These are phyloP conservation scores for Russula brevipes DNA, from an alignment of 768 basidiomycete genomes.

Conservation along the genomic window DNA sequence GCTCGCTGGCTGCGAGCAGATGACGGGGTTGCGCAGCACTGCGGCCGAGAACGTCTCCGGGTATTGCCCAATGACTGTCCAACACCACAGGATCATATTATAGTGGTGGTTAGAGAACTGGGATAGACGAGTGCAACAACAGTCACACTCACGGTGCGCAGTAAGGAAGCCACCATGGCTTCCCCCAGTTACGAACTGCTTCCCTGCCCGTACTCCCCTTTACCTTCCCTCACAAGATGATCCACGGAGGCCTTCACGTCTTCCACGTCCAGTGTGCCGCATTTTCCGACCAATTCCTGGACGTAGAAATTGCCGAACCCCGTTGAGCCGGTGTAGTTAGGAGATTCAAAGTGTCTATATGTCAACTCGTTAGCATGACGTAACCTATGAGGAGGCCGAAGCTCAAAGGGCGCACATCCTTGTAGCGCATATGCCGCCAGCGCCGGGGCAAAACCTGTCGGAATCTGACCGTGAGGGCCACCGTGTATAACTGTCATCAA, in stretches of 20 bases:
- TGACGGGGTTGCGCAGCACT: conserved; percentile 35
- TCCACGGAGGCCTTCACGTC: conserved; percentile 30
- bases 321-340: conserved; percentile 35
- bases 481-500: conserved; percentile 31
- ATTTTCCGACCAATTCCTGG: conserved; percentile 29
- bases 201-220: conserved; percentile 27
- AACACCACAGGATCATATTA: no score
- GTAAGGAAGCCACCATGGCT: conserved; percentile 34
- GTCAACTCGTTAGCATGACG: background rate
- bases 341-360: conserved; percentile 28
- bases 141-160: conserved; percentile 24
- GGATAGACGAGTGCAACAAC: no score
- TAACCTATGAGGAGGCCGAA: background rate
- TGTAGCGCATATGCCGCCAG: conserved; percentile 23
- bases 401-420: conserved; percentile 27
- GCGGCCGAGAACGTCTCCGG: conserved; percentile 32
- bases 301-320: conserved; percentile 33
- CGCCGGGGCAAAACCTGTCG: conserved; percentile 25
- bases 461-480: conserved; percentile 30
- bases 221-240: conserved; percentile 27
- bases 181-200: conserved; percentile 31
- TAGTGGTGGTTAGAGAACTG: background rate
- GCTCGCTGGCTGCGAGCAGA: conserved; percentile 27
- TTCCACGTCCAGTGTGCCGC: conserved; percentile 34
- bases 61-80: conserved; percentile 29